These are phyloP conservation scores for Martiniozyma asiatica DNA, from an alignment of 1,139 yeast species.

Conservation along the genomic window DNA sequence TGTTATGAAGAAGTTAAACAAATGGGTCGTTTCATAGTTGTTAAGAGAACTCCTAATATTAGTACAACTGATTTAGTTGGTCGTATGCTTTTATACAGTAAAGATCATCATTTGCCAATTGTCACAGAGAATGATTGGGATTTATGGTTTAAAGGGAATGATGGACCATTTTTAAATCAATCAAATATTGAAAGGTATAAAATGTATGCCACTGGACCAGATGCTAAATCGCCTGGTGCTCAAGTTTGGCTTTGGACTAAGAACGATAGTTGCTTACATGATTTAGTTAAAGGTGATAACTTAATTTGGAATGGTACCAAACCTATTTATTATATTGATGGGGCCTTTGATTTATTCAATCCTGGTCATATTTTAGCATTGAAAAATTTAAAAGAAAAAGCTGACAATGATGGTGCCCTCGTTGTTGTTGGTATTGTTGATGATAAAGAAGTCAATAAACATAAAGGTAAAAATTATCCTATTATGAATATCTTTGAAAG, in stretches of 20 bases:
- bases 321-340: constrained; percentile 51
- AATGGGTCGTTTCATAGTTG: constrained; percentile 75
- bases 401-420: constrained; percentile 23
- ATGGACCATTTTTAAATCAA: constrained; percentile 10
- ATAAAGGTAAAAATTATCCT: constrained; percentile 62
- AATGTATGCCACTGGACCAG: constrained; percentile 52
- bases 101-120: constrained; percentile 42
- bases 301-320: constrained; percentile 9
- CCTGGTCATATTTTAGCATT: constrained; percentile 83
- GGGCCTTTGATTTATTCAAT: constrained; percentile 85
- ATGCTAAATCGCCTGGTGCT: constrained; percentile 52
- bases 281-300: constrained; percentile 28
- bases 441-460: constrained; percentile 43
- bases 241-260: constrained; percentile 39
- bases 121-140: constrained; percentile 22
- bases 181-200: constrained; percentile 29
- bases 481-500: constrained; percentile 84
- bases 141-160: constrained; percentile 5
- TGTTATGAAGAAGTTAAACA: constrained; percentile 80
- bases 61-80: constrained; percentile 93
- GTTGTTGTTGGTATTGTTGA: constrained; percentile 65
- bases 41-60: constrained; percentile 86
- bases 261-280: constrained; percentile 17
- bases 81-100: constrained; percentile 61
- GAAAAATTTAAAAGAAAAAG: constrained; percentile 29